A percentile compares a stretch with the other conserved stretches of the same genome.
Evolutionary conservation across 352 stramenopile genomes (phyloP).

Genomic region (Thalassiosira livingstoniorum): DNA sequence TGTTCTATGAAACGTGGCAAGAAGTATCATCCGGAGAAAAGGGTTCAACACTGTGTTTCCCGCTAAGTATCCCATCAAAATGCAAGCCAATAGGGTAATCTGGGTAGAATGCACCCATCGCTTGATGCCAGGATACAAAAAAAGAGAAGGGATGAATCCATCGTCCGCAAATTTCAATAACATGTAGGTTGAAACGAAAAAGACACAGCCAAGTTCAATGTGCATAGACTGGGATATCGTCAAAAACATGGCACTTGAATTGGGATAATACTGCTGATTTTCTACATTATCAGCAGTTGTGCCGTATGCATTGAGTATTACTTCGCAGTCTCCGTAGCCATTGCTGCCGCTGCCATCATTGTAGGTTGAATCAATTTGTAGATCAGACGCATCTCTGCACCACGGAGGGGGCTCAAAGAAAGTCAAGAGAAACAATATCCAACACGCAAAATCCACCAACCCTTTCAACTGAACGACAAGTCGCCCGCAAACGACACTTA

Average conservation of each 20-base stretch:
- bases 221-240: slow-evolving; percentile 50
- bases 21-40: slow-evolving; percentile 64
- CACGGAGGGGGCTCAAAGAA: slow-evolving; percentile 80
- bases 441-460: slow-evolving; percentile 34
- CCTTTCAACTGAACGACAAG: slow-evolving; percentile 42
- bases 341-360: slow-evolving; percentile 13
- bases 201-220: slow-evolving; percentile 62
- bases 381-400: slow-evolving; percentile 61
- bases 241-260: slow-evolving; percentile 59
- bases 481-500: slow-evolving; percentile 56
- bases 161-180: slow-evolving; percentile 65
- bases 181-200: slow-evolving; percentile 56
- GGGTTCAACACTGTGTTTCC: slow-evolving; percentile 54
- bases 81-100: slow-evolving; percentile 28
- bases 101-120: slow-evolving; percentile 23
- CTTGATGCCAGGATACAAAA: slow-evolving; percentile 60
- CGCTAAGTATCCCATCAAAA: slow-evolving; percentile 24
- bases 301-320: slow-evolving; percentile 51
- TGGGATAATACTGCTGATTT: slow-evolving; percentile 75
- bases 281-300: slow-evolving; percentile 51
- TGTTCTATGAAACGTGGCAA: slow-evolving; percentile 57
- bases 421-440: slow-evolving; percentile 67
- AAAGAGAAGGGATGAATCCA: slow-evolving; percentile 55
- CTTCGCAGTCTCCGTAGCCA: slow-evolving; percentile 56
- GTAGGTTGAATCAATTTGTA: slow-evolving; percentile 21